Base-by-base conservation (phyloP, 2,329 filamentous ascomycete species). In the Rugonectria rugulosa region DNA sequence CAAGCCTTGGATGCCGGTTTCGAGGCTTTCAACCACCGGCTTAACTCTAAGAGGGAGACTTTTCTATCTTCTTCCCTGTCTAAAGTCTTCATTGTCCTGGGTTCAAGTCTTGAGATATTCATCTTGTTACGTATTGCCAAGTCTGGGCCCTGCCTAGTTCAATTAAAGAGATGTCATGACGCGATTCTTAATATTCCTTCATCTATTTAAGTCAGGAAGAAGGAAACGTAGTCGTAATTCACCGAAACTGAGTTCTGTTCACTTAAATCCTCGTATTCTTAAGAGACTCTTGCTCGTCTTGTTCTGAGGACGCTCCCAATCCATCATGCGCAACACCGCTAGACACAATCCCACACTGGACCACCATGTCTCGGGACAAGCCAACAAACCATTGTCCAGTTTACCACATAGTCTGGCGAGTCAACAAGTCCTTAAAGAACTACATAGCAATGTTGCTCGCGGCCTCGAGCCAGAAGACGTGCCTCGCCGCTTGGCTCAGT, bases 371-470 rank as follows among this genome's bases (percentile, higher is more conserved):
- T 67, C 67, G 6, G 70, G 70, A 7, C 70, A 71, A 48, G 62
- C 64, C 36, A 72, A 71, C 55, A 54, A 56, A 19, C 61, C 66
- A 3, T 72, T 88, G 21, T 80, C 81, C 3, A 71, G 75, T 49
- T 83, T 84, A 6, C 82, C 85, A 6, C 85, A 88, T 64, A 74
- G 80, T 40, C 75, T 88, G 21, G 65, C 76, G 15, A 77, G 73
- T 65, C 70, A 77, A 17, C 68, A 77, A 41, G 77, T 85, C 32
- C 74, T 81, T 31, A 69, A 77, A 7, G 79, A 88, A 66, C 75
- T 87, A 19, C 68, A 75, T 12, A 79, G 81, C 56, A 75, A 85
- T 66, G 61, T 77, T 7, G 76, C 81, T 2, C 77, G 81, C 62
- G 86, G 86, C 21, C 73, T 88, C 15, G 77, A 76, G 1, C 67